These are phyloP conservation scores for Tolypocladium tundrense DNA, from an alignment of 2,329 filamentous ascomycete genomes.

Conservation along the genomic window DNA sequence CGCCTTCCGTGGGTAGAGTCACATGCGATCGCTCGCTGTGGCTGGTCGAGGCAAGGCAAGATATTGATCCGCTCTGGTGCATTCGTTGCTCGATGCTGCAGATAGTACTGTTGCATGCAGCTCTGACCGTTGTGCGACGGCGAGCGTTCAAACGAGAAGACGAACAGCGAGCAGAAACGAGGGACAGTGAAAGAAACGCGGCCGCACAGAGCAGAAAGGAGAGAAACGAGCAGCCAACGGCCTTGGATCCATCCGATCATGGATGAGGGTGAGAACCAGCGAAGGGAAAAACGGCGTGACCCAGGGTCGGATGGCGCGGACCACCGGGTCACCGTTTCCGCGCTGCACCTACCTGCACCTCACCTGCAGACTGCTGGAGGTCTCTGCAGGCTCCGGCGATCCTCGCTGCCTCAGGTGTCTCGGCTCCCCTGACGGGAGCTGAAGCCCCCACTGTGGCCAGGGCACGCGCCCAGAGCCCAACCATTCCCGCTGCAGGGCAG, in stretches of 20 bases:
- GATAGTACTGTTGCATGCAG: not conserved
- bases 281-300: not conserved
- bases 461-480: not conserved
- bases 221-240: not conserved
- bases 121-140: not conserved
- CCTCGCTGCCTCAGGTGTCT: not conserved
- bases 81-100: not conserved
- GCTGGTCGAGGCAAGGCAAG: not conserved
- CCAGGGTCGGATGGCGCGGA: not conserved
- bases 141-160: not conserved
- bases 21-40: not conserved
- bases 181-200: not conserved
- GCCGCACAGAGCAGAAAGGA: not conserved
- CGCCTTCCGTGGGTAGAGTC: not conserved
- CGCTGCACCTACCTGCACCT: not conserved
- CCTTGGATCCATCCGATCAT: not conserved
- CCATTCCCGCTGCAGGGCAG: too few species aligned
- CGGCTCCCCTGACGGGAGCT: too few species aligned
- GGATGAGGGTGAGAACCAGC: too few species aligned
- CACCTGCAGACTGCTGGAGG: not conserved
- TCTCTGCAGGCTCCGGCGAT: not conserved
- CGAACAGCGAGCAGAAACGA: not conserved
- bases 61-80: not conserved
- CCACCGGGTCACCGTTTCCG: not conserved
- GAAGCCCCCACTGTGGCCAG: not conserved